These are phyloP conservation scores for Perilla frutescens DNA, from an alignment of 257 asterid species.

Conservation along the genomic window DNA sequence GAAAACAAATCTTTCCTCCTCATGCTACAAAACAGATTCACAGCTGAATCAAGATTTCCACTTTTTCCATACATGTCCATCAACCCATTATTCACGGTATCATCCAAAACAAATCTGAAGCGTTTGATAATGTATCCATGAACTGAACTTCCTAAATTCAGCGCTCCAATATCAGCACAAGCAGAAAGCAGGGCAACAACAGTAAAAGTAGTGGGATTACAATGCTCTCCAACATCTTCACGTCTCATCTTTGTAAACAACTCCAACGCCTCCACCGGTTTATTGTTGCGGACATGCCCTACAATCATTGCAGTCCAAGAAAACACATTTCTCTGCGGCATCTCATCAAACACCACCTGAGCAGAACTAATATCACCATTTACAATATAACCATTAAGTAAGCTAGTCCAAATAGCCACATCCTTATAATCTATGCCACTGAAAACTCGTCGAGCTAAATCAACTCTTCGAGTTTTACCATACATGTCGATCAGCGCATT, in stretches of 20 bases:
- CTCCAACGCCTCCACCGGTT: conserved; percentile 59
- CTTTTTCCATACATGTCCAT: conserved; percentile 83
- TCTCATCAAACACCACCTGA: conserved; percentile 57
- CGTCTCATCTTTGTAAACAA: conserved; percentile 59
- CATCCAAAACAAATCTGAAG: conserved; percentile 47
- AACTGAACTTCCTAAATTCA: conserved; percentile 62
- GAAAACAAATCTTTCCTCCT: conserved; percentile 65
- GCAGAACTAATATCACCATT: conserved; percentile 59
- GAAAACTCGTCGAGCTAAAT: conserved; percentile 58
- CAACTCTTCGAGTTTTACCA: conserved; percentile 48
- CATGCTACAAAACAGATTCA: conserved; percentile 53
- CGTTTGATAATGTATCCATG: conserved; percentile 70
- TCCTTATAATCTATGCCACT: conserved; percentile 49
- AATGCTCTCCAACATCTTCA: conserved; percentile 50
- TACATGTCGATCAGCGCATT: conserved; percentile 80
- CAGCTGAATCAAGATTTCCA: conserved; percentile 65
- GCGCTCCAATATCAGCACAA: conserved; percentile 87
- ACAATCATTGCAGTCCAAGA: conserved; percentile 91
- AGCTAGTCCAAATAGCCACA: conserved; percentile 78
- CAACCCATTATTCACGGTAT: conserved; percentile 67
- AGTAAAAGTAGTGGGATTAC: conserved; percentile 63
- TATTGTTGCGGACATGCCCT: conserved; percentile 65
- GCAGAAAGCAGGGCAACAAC: conserved; percentile 79
- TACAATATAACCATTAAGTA: conserved; percentile 63
- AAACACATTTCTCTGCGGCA: conserved; percentile 68